A percentile compares a stretch with the other conserved stretches of the same genome.
Evolutionary conservation across 257 asterid genomes (phyloP).

Genomic region (Solanum dulcamara): DNA sequence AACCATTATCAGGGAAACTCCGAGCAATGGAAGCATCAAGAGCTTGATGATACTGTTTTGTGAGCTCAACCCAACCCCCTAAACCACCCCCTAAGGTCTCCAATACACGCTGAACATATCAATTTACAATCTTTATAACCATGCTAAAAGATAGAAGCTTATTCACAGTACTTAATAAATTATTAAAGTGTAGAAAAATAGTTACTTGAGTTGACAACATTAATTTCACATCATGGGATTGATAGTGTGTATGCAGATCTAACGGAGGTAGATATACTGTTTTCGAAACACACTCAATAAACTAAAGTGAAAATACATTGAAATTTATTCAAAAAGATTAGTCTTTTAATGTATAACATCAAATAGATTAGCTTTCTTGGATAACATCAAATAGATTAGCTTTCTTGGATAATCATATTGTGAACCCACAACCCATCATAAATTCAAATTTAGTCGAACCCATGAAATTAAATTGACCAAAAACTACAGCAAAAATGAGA

Average conservation of each 20-base stretch:
- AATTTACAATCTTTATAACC: not conserved
- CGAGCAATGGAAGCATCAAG: conserved; percentile 75
- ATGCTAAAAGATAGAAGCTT: not conserved
- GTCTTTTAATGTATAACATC: not conserved
- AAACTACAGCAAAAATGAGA: not conserved
- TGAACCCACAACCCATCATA: not conserved
- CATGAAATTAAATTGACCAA: not conserved
- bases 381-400: no score
- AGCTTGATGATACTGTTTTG: conserved; percentile 77
- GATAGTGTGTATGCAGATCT: no score
- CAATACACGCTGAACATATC: conserved; percentile 41
- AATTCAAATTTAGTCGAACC: not conserved
- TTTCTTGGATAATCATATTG: not conserved
- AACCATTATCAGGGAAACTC: conserved; percentile 66
- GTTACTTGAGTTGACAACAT: no score
- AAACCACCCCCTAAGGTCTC: conserved; percentile 81
- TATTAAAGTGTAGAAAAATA: not conserved
- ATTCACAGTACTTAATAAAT: not conserved
- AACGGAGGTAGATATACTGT: no score
- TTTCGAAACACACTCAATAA: not conserved
- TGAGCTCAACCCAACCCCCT: conserved; percentile 77
- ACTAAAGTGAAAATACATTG: not conserved
- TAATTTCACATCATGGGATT: no score
- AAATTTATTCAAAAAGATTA: not conserved
- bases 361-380: not conserved